These are phyloP conservation scores for Xylariales sp. DNA, from an alignment of 2,329 filamentous ascomycete species.

Conservation along the genomic window DNA sequence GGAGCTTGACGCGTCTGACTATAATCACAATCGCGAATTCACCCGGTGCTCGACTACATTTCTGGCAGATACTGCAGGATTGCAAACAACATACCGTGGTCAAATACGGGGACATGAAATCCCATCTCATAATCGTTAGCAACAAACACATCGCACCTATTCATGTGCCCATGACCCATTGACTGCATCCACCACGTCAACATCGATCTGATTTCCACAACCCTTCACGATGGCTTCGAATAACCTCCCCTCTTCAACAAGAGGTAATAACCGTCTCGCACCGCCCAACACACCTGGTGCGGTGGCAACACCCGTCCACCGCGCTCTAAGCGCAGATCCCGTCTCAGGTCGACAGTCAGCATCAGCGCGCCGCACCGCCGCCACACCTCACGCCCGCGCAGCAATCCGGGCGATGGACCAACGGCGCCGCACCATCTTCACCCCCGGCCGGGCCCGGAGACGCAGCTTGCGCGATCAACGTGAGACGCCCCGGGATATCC, in stretches of 20 bases:
- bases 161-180: too few relatives aligned
- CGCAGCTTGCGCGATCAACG: slow-evolving; percentile 51
- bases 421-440: slow-evolving; percentile 55
- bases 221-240: slow-evolving; percentile 8
- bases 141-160: too few relatives aligned
- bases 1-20: too few relatives aligned
- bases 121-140: too few relatives aligned
- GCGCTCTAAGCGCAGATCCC: slow-evolving; percentile 31
- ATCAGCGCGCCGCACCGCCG: slow-evolving; percentile 38
- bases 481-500: slow-evolving; percentile 28
- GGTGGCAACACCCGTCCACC: slow-evolving; percentile 24
- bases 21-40: too few relatives aligned
- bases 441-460: slow-evolving; percentile 54
- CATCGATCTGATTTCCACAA: too few relatives aligned
- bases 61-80: too few relatives aligned
- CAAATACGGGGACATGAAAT: too few relatives aligned
- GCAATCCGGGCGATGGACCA: slow-evolving; percentile 55
- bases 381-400: slow-evolving; percentile 58
- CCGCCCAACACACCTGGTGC: slow-evolving; percentile 22
- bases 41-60: too few relatives aligned
- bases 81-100: too few relatives aligned
- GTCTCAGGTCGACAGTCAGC: slow-evolving; percentile 39
- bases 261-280: slow-evolving; percentile 14
- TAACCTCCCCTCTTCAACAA: slow-evolving; percentile 8
- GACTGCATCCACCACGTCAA: too few relatives aligned